A percentile compares a stretch with the other conserved stretches of the same genome.
Evolutionary conservation across 768 basidiomycete genomes (phyloP).

Genomic region (Leucocoprinus sp.): DNA sequence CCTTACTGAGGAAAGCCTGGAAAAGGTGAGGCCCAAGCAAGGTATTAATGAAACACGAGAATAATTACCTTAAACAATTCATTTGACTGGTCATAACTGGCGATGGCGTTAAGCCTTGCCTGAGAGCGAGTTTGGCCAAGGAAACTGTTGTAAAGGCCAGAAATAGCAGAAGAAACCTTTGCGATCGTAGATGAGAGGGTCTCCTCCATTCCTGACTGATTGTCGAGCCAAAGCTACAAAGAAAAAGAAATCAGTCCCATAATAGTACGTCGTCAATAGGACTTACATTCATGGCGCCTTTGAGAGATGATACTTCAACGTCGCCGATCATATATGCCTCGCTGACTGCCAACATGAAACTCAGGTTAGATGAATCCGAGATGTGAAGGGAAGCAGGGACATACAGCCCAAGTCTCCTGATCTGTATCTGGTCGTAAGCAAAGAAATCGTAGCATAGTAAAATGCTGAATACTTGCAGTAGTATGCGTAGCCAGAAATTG

Average conservation of each 20-base stretch:
- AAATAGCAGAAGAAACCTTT: conserved; percentile 48
- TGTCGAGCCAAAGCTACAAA: conserved; percentile 59
- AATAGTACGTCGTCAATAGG: conserved; percentile 4
- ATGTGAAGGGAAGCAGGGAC: conserved; percentile 15
- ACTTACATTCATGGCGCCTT: conserved; percentile 56
- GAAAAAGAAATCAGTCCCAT: conserved; percentile 1
- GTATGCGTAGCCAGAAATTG: conserved; percentile 61
- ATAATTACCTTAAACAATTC: conserved; percentile 64
- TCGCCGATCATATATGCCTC: conserved; percentile 73
- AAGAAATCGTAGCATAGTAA: conserved; percentile 9
- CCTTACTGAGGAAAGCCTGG: conserved; percentile 71
- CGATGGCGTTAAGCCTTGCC: conserved; percentile 72
- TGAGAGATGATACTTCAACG: conserved; percentile 51
- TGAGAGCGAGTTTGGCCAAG: conserved; percentile 67
- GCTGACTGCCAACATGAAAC: conserved; percentile 40
- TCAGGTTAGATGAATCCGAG: conserved; percentile 5
- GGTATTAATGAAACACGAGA: conserved; percentile 4
- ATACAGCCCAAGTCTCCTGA: conserved; percentile 62
- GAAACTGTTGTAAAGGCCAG: conserved; percentile 61
- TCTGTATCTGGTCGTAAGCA: conserved; percentile 24
- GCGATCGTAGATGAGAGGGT: conserved; percentile 50
- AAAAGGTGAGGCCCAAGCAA: conserved; percentile 9
- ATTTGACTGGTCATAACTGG: conserved; percentile 91
- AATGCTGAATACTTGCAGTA: conserved; percentile 37
- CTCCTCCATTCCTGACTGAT: conserved; percentile 49